Conservation (phyloP, 371 early-diverging fungal species). For the Syncephalis fuscata region DNA sequence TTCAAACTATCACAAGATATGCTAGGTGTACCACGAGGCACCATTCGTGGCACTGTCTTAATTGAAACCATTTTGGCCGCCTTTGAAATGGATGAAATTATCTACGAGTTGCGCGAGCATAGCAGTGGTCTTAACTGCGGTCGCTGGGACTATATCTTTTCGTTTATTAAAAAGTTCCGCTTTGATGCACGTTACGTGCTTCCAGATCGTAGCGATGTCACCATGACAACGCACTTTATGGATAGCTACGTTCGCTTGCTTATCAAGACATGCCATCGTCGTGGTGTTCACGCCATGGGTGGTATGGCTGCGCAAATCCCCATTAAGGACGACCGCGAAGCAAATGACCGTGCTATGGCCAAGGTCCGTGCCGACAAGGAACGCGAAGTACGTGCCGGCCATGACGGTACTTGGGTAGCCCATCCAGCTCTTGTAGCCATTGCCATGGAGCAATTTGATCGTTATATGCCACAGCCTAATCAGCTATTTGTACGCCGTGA, state of each 20-base stretch:
- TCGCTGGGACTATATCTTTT: slow-evolving; percentile 97
- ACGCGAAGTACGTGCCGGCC: slow-evolving; percentile 87
- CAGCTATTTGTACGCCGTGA: slow-evolving; percentile 82
- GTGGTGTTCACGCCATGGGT: slow-evolving; percentile 96
- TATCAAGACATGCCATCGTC: slow-evolving; percentile 92
- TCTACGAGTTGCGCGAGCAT: slow-evolving; percentile 92
- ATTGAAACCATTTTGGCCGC: slow-evolving; percentile 94
- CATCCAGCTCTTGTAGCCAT: slow-evolving; percentile 88
- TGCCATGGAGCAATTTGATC: slow-evolving; percentile 75
- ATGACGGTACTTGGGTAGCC: slow-evolving; percentile 96
- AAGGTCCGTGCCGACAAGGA: slow-evolving; percentile 88
- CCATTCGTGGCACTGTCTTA: slow-evolving; percentile 88
- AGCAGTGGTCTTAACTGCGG: slow-evolving; percentile 95
- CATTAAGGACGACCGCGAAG: slow-evolving; percentile 73
- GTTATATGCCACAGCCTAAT: slow-evolving; percentile 91
- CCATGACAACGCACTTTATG: slow-evolving; percentile 94
- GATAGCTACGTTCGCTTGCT: slow-evolving; percentile 83
- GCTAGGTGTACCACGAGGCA: slow-evolving; percentile 77
- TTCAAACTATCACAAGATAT: slow-evolving; percentile 89
- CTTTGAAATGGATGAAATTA: slow-evolving; percentile 97
- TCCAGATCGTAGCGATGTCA: slow-evolving; percentile 77
- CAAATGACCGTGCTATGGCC: slow-evolving; percentile 78
- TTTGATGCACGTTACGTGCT: slow-evolving; percentile 65
- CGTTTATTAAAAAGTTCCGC: slow-evolving; percentile 89
- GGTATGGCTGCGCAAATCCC: slow-evolving; percentile 98